Base-by-base conservation (phyloP, 768 basidiomycete genomes). In the Multifurca ochricompacta region DNA sequence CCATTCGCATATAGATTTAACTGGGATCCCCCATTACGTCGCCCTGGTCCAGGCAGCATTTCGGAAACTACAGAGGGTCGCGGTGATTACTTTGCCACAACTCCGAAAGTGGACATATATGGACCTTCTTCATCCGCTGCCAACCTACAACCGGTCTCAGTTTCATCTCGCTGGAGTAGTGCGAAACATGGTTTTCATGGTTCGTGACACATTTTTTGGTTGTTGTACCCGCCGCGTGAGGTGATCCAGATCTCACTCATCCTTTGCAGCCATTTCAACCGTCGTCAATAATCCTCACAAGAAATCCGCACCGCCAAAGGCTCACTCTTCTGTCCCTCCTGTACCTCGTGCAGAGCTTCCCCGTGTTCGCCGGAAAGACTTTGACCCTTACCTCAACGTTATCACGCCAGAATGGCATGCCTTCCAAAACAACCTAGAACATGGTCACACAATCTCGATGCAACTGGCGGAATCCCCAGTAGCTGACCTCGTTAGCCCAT, bases 261-360 rank as follows among this genome's bases (percentile, higher is more conserved):
- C 37, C 45, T 63, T 31, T 43, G 13, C 67, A 96, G 94, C 92
- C 35, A 93, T 96, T 59, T 94, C 93, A 8, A 93, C 90, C 16
- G 89, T 96, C 25, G 78, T 96, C 48, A 93, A 93, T 63, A 92
- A 87, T 63, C 94, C 94, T 1, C 83, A 86, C 64, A 87, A 85
- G 69, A 78, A 76, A 32, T 84, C 87, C 44, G 85, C 87, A 6
- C 91, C 94, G 11, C 87, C 94, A 28, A 90, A 95, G 66, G 82
- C 91, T 0, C 89, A 94, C 61, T 87, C 91, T 1, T 69, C 82
- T 0, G 72, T 97, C 16, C 86, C 89, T 1, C 68, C 85, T 31
- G 81, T 83, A 3, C 77, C 78, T 2, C 80, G 84, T 6, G 84
- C 86, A 1, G 82, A 84, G 53, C 77, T 94, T 7, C 87, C 89